Base-by-base conservation (phyloP, 805 yeast genomes). In the Pichia occidentalis region DNA sequence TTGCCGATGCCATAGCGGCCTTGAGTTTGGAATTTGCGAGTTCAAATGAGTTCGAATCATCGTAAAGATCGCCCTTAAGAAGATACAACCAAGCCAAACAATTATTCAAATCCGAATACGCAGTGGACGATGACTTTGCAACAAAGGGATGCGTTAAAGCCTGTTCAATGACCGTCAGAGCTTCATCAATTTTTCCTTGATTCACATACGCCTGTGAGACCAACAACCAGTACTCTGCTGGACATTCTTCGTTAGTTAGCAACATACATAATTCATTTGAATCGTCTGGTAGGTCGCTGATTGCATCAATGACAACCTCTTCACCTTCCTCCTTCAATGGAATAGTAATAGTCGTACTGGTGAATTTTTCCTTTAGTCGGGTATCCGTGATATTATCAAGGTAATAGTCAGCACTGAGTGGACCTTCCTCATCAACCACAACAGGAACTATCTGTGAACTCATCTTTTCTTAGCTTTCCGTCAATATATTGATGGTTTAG, bases 251-350 rank as follows among this genome's bases (percentile, higher is more conserved):
- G 47, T 83, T 85, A 45, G 83, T 81, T 45, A 92, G 65, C 45
- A 90, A 71, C 20, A 75, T 73, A 47, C 83, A 77, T 45, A 92
- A 68, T 53, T 92, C 97, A 31, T 76, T 70, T 4, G 95, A 85
- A 57, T 90, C 95, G 17, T 85, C 95, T 4, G 95, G 95, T 40
- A 87, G 67, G 53, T 90, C 97, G 24, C 78, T 77, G 36, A 73
- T 73, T 43, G 83, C 70, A 52, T 87, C 90, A 49, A 92, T 75
- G 36, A 85, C 81, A 46, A 90, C 95, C 44, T 85, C 83, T 61
- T 87, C 95, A 51, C 81, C 84, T 41, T 80, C 78, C 40, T 73
- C 81, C 45, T 70, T 70, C 54, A 86, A 65, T 29, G 95, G 96
- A 52, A 90, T 81, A 10, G 61, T 47, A 12, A 59, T 52, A 31